Percentiles rank a stretch among this genome's conserved stretches.
Conservation (phyloP, 345 rosid genomes). For the Populus deltoides region DNA sequence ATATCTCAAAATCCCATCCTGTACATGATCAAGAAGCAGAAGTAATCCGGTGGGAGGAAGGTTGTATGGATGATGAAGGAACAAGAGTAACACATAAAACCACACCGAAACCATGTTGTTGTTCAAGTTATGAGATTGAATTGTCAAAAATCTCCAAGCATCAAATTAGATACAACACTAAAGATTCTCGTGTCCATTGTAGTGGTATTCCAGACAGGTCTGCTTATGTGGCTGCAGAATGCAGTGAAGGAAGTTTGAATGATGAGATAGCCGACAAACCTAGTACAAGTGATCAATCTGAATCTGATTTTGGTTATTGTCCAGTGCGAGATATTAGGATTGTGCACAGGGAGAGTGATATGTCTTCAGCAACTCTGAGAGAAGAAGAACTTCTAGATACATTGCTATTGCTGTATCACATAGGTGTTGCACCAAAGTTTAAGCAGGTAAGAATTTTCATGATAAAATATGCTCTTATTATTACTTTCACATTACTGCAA, state of each 20-base stretch:
- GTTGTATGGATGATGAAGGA: constrained; percentile 81
- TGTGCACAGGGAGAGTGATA: constrained; percentile 49
- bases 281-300: constrained; percentile 84
- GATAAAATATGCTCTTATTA: not conserved
- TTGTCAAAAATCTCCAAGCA: constrained; percentile 57
- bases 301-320: constrained; percentile 72
- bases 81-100: constrained; percentile 74
- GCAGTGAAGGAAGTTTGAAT: constrained; percentile 68
- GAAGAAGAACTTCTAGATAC: constrained; percentile 93
- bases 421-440: constrained; percentile 93
- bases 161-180: constrained; percentile 50
- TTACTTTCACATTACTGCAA: not conserved
- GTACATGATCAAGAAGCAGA: constrained; percentile 62
- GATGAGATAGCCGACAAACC: constrained; percentile 91
- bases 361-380: constrained; percentile 61
- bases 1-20: constrained; percentile 70
- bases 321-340: constrained; percentile 52
- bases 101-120: constrained; percentile 85
- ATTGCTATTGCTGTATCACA: constrained; percentile 68
- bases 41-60: constrained; percentile 92
- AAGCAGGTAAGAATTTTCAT: constrained; percentile 60
- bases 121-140: constrained; percentile 71
- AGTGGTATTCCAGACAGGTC: constrained; percentile 75
- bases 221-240: constrained; percentile 79
- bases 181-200: constrained; percentile 61